phyloP scores from a whole-genome alignment of 1,284 basidiomycete genomes.

The Moesziomyces parantarcticus region DNA sequence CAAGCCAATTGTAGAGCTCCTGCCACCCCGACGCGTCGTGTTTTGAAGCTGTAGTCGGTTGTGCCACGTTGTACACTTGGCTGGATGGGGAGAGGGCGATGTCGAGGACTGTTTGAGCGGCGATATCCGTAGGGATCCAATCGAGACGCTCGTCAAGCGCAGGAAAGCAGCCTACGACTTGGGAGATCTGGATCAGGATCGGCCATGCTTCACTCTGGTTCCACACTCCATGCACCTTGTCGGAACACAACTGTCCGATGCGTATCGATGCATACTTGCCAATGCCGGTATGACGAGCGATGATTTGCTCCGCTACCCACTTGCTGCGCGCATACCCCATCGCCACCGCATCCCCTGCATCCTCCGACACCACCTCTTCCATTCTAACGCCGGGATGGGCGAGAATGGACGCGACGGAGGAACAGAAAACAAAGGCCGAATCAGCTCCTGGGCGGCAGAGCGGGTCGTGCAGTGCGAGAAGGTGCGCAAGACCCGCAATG shows the following conservation, averaged over 20 bases:
- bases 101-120: constrained; percentile 72
- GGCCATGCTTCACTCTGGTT: constrained; percentile 73
- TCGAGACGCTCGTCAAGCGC: constrained; percentile 68
- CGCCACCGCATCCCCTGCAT: constrained; percentile 15
- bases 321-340: constrained; percentile 68
- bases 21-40: constrained; percentile 5
- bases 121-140: constrained; percentile 75
- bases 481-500: constrained; percentile 28
- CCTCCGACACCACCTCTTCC: constrained; percentile 5
- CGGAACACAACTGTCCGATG: constrained; percentile 73
- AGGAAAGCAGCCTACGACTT: constrained; percentile 71
- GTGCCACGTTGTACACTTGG: constrained; percentile 29
- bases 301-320: constrained; percentile 75
- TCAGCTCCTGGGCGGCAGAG: constrained; percentile 45
- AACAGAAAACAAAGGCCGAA: constrained; percentile 68
- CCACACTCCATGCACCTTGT: constrained; percentile 73
- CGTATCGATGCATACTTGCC: constrained; percentile 23
- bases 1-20: constrained; percentile 76
- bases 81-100: constrained; percentile 65
- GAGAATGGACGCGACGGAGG: constrained; percentile 73
- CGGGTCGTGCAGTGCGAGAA: constrained; percentile 61
- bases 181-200: constrained; percentile 70
- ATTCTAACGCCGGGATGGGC: constrained; percentile 56
- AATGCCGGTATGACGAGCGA: constrained; percentile 46
- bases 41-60: constrained; percentile 13